Base-by-base conservation (phyloP, 768 basidiomycete species). In the Asterophora lycoperdoides region DNA sequence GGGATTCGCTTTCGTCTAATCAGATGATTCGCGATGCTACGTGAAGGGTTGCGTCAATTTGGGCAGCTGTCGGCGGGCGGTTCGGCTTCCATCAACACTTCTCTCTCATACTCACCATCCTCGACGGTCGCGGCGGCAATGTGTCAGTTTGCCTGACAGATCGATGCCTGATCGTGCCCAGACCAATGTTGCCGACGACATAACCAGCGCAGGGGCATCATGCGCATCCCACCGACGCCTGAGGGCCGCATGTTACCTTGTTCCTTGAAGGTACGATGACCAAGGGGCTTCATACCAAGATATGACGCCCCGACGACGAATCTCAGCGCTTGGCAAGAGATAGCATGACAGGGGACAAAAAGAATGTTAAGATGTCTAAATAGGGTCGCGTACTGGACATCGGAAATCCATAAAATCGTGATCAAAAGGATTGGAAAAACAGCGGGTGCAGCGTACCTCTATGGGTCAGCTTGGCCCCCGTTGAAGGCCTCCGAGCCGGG, bases 221-320 rank as follows among this genome's bases (percentile, higher is more conserved):
- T 35, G 40, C 46, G 43, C 40, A 48, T 51, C 26, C 46, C 46
- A 50, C 54, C 48, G 54, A 57, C 56, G 55, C 52, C 59, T 56
- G 58, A 43, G 48, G 52, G 57, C 65, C 65, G 56, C 67, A 68
- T 62, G 66, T 61, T 60, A 55, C 43, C 49, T 46, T 45, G 51
- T 42, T 54, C 52, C 54, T 57, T 55, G 54, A 29, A 30, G 19
- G 30, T 47, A 20, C 17, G 9, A 26, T 14, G 23, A 11, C 23
- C 23, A 23, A 23, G 23, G 6, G 3, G 6, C 23, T 23, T 3
- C 33, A 48, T n/a, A 35, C 36, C 33, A 35, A 36, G 34, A 41
- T 36, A 48, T 37, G 28, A 38, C 20, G 36, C 23, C 14, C 15
- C 35, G 14, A 14, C 23, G 23, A n/a, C 32, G 8, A 14, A 35